A percentile compares a stretch with the other conserved stretches of the same genome.
These are phyloP conservation scores for Cercophora newfieldiana DNA, from an alignment of 495 filamentous ascomycete genomes.

Conservation along the genomic window DNA sequence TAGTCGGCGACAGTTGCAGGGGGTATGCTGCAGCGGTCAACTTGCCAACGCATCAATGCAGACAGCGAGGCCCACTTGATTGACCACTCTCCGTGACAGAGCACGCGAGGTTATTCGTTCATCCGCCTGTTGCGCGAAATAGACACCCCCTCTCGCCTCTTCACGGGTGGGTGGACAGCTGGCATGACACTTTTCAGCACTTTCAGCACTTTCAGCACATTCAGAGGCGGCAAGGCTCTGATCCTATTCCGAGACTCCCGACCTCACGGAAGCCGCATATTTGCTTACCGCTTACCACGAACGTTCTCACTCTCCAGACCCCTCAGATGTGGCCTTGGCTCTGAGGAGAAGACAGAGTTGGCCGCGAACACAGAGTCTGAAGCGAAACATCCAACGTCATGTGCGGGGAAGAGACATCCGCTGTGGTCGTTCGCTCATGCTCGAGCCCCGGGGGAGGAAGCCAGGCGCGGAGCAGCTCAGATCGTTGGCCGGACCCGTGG, in stretches of 20 bases:
- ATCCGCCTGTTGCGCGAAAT: slow-evolving; percentile 27
- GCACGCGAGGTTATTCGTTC: slow-evolving; percentile 24
- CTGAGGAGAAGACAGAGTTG: neutral
- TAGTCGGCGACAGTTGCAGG: slow-evolving; percentile 34
- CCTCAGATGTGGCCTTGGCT: neutral
- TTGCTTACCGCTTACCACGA: neutral
- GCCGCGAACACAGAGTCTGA: neutral
- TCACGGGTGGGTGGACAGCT: neutral
- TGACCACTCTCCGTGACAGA: slow-evolving; percentile 13
- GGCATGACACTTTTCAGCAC: neutral
- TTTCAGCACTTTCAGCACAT: neutral
- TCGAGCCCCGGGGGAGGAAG: neutral
- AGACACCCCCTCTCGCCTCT: neutral
- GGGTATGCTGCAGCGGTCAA: slow-evolving; percentile 31
- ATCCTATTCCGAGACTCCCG: neutral
- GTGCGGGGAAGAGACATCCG: neutral
- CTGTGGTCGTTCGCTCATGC: neutral
- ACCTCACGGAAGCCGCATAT: neutral
- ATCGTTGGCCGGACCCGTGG: neutral
- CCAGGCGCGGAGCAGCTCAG: neutral
- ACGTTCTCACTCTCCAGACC: neutral
- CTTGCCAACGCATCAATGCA: slow-evolving; percentile 44
- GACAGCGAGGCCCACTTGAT: slow-evolving; percentile 30
- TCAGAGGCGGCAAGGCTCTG: neutral
- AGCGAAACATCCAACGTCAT: neutral